Conservation (phyloP, 2,329 filamentous ascomycete species). For the Diaporthe ilicicola region DNA sequence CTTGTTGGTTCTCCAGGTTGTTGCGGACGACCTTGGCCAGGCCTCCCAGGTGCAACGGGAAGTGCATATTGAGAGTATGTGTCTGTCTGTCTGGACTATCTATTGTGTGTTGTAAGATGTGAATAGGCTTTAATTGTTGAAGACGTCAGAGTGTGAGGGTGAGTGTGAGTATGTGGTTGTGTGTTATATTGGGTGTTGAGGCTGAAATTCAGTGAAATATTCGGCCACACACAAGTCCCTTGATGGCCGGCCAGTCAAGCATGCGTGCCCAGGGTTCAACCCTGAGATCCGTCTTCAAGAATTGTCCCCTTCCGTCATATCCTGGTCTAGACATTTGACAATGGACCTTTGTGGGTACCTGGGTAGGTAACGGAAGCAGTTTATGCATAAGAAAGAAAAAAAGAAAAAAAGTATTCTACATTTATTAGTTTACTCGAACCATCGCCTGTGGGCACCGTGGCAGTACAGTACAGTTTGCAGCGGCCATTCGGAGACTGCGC, state of each 20-base stretch:
- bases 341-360: too few relatives aligned
- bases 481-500: not conserved
- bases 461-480: not conserved
- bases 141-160: not conserved
- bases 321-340: too few relatives aligned
- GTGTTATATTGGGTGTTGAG: not conserved
- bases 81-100: not conserved
- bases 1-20: slow-evolving; percentile 79
- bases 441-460: not conserved
- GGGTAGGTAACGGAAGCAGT: too few relatives aligned
- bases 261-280: not conserved
- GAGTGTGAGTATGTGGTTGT: too few relatives aligned
- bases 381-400: too few relatives aligned
- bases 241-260: not conserved
- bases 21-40: slow-evolving; percentile 70
- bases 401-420: too few relatives aligned
- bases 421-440: not conserved
- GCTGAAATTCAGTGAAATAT: not conserved
- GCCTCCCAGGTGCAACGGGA: slow-evolving; percentile 39
- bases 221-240: not conserved
- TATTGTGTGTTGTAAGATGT: not conserved
- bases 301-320: too few relatives aligned
- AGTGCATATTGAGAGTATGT: slow-evolving; percentile 37
- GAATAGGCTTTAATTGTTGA: not conserved
- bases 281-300: not conserved